Base-by-base conservation (phyloP, 805 yeast genomes). In the Wickerhamiella dianesei region DNA sequence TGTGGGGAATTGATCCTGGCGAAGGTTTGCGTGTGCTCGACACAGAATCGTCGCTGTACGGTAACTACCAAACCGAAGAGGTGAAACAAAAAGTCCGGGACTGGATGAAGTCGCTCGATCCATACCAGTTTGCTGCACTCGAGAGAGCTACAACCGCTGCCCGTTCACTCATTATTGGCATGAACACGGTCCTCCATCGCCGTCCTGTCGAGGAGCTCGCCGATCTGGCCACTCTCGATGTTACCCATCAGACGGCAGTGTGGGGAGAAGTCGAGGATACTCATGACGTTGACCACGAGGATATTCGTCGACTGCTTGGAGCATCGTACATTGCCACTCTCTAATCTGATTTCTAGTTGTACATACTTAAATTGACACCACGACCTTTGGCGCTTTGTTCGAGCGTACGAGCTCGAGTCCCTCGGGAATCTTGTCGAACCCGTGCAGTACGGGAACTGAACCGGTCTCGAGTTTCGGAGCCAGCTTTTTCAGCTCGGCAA, bases 191-290 rank as follows among this genome's bases (percentile, higher is more conserved):
- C 44, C 71, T 59, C 6, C 54, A 58, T 40, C 55, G 61, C 8
- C 53, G 67, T 22, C 63, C 73, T 45, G 65, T 83, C 16, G 87
- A 81, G 46, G 83, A 85, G 51, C 72, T 89, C 37, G 81, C 88
- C 1, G 76, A 76, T 56, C 74, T 82, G 48, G 87, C 87, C 8
- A 79, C 82, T 48, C 69, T 92, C 56, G 99, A 92, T 60, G 79
- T 80, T 13, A 77, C 80, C 32, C 76, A 75, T 64, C 99, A 92
- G 65, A 83, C 94, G 35, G 78, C 77, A 19, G 74, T 79, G 59
- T 92, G 98, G 98, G 98, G 98, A 29, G 96, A 89, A 64, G 97
- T 89, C 20, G 97, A 92, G 66, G 98, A 92, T 59, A 86, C 97
- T 2, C 98, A 92, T 61, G 98, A 92, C 62, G 96, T 92, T n/a